Conservation (phyloP, 2,329 filamentous ascomycete species). For the Coniella vitis region DNA sequence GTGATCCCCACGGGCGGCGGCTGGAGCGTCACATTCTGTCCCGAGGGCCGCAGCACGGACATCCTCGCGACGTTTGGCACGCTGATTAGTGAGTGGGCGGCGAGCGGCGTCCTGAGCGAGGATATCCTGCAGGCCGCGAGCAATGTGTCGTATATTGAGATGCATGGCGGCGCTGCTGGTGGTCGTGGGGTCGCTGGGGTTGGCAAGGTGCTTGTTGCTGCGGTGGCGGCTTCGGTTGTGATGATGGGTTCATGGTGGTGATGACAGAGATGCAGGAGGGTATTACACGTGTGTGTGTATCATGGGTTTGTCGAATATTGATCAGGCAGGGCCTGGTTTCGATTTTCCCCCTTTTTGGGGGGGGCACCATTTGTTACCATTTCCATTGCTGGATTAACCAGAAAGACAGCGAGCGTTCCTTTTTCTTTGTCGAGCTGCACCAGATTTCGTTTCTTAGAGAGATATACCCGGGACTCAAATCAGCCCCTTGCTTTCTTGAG, state of each 20-base stretch:
- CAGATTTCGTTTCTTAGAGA: slow-evolving; percentile 1
- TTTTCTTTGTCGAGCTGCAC: background rate
- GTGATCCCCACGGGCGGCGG: slow-evolving; percentile 62
- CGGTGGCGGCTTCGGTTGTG: slow-evolving; percentile 8
- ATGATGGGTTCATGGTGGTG: background rate
- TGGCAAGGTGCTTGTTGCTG: slow-evolving; percentile 9
- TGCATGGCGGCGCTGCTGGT: slow-evolving; percentile 9
- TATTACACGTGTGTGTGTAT: background rate
- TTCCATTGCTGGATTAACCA: background rate
- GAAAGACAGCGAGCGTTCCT: background rate
- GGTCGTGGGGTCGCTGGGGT: background rate
- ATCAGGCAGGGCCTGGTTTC: background rate
- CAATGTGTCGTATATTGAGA: slow-evolving; percentile 31
- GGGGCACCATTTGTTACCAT: background rate
- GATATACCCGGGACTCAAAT: background rate
- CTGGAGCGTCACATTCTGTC: slow-evolving; percentile 75
- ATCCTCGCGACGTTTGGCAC: slow-evolving; percentile 46
- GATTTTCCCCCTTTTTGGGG: background rate
- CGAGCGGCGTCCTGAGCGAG: slow-evolving; percentile 31
- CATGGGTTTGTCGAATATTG: background rate
- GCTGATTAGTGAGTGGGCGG: slow-evolving; percentile 42
- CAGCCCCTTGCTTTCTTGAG: background rate
- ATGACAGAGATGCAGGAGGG: background rate
- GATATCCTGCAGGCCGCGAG: slow-evolving; percentile 26
- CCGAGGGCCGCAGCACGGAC: slow-evolving; percentile 52